phyloP scores from a whole-genome alignment of 2,329 filamentous ascomycete species.

The Ophiocordyceps australis region DNA sequence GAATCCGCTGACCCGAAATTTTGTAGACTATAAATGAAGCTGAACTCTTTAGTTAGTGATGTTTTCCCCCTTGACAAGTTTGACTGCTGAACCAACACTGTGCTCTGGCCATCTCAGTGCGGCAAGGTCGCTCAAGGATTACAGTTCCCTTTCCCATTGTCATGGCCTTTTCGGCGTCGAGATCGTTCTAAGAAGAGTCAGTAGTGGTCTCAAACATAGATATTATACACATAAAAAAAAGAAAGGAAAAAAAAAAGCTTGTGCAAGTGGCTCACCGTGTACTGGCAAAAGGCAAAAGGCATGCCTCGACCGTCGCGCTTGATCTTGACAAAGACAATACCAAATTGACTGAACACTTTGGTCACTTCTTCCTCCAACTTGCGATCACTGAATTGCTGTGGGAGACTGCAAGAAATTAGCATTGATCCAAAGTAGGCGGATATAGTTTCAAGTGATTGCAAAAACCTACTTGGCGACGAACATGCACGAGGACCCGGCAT shows the following conservation, averaged over 20 bases:
- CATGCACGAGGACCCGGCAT: conserved; percentile 37
- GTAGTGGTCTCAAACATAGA: background rate
- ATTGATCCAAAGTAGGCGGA: no score
- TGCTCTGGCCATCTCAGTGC: conserved; percentile 40
- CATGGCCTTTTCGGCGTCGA: conserved; percentile 30
- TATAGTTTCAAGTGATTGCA: no score
- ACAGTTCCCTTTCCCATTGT: conserved; percentile 23
- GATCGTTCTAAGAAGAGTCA: conserved; percentile 18
- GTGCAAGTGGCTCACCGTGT: conserved; percentile 33
- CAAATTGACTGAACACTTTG: conserved; percentile 31
- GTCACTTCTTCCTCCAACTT: conserved; percentile 34
- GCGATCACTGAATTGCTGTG: conserved; percentile 27
- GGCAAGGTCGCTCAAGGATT: conserved; percentile 37
- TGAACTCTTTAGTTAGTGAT: conserved; percentile 15
- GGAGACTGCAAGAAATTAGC: conserved; percentile 24
- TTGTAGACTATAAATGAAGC: conserved; percentile 30
- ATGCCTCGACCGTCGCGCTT: conserved; percentile 36
- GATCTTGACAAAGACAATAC: conserved; percentile 43
- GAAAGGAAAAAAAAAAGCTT: no score
- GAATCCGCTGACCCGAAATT: conserved; percentile 14
- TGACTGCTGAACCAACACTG: conserved; percentile 25
- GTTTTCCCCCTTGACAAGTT: background rate
- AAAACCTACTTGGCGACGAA: conserved; percentile 48
- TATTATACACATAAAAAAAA: no score
- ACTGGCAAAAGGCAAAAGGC: conserved; percentile 48